These are phyloP conservation scores for Orychophragmus violaceus DNA, from an alignment of 345 rosid genomes.

Conservation along the genomic window DNA sequence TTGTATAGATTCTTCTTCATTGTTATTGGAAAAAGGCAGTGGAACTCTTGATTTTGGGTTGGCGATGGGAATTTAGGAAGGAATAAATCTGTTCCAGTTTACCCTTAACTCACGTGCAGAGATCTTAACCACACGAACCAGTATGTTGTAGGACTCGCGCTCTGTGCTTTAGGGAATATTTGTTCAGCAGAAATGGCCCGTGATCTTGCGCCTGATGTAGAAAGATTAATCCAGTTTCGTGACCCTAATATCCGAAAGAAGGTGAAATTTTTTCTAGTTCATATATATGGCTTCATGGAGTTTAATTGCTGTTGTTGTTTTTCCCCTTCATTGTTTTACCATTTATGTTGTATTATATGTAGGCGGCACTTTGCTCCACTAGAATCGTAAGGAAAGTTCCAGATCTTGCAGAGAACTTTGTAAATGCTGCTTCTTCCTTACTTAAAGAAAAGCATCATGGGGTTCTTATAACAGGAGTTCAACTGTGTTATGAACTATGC, in stretches of 20 bases:
- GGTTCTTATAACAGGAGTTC: constrained; percentile 89
- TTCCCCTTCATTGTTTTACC: constrained; percentile 15
- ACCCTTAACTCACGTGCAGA: constrained; percentile 67
- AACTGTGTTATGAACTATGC: constrained; percentile 92
- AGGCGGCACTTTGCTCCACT: constrained; percentile 98
- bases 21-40: neutral
- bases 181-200: constrained; percentile 99
- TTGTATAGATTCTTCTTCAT: neutral
- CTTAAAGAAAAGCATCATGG: constrained; percentile 99
- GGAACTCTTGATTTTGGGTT: neutral
- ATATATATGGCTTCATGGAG: neutral
- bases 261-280: constrained; percentile 37
- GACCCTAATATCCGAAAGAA: constrained; percentile 98
- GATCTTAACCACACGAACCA: constrained; percentile 97
- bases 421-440: constrained; percentile 75
- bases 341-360: constrained; percentile 17
- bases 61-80: neutral
- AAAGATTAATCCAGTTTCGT: constrained; percentile 90
- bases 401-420: constrained; percentile 94
- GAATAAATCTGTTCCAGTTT: neutral
- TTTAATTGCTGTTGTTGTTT: neutral
- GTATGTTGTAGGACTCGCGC: constrained; percentile 97
- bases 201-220: constrained; percentile 99
- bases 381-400: constrained; percentile 96
- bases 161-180: constrained; percentile 99